Conservation (phyloP, 1,284 basidiomycete genomes). For the Sanguinoderma infundibulare region DNA sequence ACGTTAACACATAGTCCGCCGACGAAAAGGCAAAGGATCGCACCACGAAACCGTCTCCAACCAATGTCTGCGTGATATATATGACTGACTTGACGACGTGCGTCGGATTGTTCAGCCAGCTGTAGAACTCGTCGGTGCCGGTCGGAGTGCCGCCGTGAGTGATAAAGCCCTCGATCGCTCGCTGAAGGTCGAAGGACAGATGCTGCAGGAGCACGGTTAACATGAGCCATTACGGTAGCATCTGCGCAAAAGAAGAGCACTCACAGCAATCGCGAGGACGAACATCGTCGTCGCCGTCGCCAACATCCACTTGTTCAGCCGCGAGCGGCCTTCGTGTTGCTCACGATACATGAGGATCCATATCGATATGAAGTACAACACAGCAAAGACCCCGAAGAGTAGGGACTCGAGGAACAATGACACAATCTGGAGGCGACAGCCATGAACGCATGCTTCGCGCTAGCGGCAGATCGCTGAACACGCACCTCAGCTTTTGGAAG, state of each 20-base stretch:
- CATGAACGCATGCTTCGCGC: background rate
- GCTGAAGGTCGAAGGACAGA: conserved; percentile 13
- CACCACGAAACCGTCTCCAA: conserved; percentile 18
- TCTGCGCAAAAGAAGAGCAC: background rate
- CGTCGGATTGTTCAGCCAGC: conserved; percentile 1
- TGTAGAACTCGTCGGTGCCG: conserved; percentile 6
- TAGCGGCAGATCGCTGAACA: too few relatives aligned
- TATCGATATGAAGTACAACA: conserved; percentile 19
- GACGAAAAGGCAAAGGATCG: background rate
- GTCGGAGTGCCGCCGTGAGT: background rate
- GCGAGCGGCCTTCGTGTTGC: background rate
- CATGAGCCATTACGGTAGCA: too few relatives aligned
- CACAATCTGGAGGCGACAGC: conserved; percentile 4
- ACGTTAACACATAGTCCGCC: background rate
- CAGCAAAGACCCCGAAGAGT: conserved; percentile 15
- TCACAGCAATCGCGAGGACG: conserved; percentile 14
- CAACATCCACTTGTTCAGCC: conserved; percentile 9
- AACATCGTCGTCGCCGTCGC: conserved; percentile 16
- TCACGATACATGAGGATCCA: conserved; percentile 18
- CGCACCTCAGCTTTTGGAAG: conserved; percentile 12
- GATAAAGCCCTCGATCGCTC: conserved; percentile 12
- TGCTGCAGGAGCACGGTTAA: conserved; percentile 3
- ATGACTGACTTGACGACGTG: conserved; percentile 9
- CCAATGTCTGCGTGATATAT: conserved; percentile 13
- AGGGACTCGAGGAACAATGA: conserved; percentile 14